A percentile compares a stretch with the other conserved stretches of the same genome.
Evolutionary conservation across 495 filamentous ascomycete species (phyloP).

Genomic region (Bryoglossum gracile): DNA sequence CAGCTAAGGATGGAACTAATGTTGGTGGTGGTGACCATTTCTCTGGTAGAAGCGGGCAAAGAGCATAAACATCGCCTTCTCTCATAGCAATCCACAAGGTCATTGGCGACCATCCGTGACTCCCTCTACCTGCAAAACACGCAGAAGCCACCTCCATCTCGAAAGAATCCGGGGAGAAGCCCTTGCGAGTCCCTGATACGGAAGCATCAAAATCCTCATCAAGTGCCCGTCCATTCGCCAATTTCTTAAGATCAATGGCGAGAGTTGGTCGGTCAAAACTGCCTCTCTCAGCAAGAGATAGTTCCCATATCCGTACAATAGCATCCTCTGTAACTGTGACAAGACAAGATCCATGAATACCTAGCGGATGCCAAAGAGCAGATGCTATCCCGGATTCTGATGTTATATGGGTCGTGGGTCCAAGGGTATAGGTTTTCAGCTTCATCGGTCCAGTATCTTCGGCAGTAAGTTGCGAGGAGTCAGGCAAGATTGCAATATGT

Average conservation of each 20-base stretch:
- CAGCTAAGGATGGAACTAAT: conserved; percentile 67
- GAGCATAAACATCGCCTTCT: conserved; percentile 78
- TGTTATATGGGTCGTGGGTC: conserved; percentile 81
- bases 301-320: conserved; percentile 79
- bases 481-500: conserved; percentile 71
- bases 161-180: conserved; percentile 73
- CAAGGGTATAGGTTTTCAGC: conserved; percentile 75
- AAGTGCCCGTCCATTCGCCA: conserved; percentile 67
- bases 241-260: conserved; percentile 72
- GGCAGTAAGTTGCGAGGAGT: conserved; percentile 61
- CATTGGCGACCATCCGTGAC: conserved; percentile 83
- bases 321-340: conserved; percentile 83
- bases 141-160: conserved; percentile 87
- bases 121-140: conserved; percentile 68
- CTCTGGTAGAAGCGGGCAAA: conserved; percentile 79
- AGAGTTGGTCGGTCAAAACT: conserved; percentile 77
- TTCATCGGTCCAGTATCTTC: conserved; percentile 58
- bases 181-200: conserved; percentile 61
- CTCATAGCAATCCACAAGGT: conserved; percentile 88
- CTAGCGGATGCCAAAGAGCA: conserved; percentile 81
- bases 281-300: conserved; percentile 69
- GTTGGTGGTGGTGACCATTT: conserved; percentile 75
- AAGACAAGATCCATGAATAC: conserved; percentile 60
- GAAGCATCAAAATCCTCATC: conserved; percentile 71
- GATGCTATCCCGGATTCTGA: conserved; percentile 69